A percentile compares a stretch with the other conserved stretches of the same genome.
phyloP scores from a whole-genome alignment of 305 asterid species.

The Fraxinus dipetala region DNA sequence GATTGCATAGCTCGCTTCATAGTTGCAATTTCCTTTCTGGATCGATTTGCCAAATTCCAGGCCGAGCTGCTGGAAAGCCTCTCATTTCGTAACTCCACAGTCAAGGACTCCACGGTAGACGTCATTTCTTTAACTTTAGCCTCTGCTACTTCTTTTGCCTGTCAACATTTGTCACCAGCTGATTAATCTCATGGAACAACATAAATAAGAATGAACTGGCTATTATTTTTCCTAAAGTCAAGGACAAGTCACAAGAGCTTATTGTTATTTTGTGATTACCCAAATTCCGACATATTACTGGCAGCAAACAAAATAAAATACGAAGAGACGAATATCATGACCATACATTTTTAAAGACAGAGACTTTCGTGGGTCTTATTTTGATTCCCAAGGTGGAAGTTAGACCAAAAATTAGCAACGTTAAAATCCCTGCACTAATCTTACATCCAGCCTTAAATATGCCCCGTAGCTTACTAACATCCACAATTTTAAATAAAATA shows the following conservation, averaged over 20 bases:
- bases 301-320: not conserved
- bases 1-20: slow-evolving; percentile 84
- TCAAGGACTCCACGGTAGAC: slow-evolving; percentile 50
- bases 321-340: not conserved
- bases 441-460: not conserved
- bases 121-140: slow-evolving; percentile 48
- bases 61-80: slow-evolving; percentile 66
- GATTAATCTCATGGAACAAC: not conserved
- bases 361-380: not conserved
- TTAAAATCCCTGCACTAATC: not conserved
- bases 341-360: not conserved
- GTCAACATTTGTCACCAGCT: slow-evolving; percentile 30
- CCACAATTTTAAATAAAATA: not conserved
- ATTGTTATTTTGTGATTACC: not conserved
- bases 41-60: slow-evolving; percentile 60
- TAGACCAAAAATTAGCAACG: not conserved
- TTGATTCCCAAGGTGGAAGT: not conserved
- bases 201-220: not conserved
- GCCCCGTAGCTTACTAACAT: not conserved
- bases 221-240: not conserved
- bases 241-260: not conserved
- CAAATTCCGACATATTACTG: not conserved
- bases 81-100: slow-evolving; percentile 66
- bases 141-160: slow-evolving; percentile 86
- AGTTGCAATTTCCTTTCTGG: slow-evolving; percentile 65